Evolutionary conservation across 495 filamentous ascomycete genomes (phyloP).

Genomic region (Paragyromitra xinjiangensis): DNA sequence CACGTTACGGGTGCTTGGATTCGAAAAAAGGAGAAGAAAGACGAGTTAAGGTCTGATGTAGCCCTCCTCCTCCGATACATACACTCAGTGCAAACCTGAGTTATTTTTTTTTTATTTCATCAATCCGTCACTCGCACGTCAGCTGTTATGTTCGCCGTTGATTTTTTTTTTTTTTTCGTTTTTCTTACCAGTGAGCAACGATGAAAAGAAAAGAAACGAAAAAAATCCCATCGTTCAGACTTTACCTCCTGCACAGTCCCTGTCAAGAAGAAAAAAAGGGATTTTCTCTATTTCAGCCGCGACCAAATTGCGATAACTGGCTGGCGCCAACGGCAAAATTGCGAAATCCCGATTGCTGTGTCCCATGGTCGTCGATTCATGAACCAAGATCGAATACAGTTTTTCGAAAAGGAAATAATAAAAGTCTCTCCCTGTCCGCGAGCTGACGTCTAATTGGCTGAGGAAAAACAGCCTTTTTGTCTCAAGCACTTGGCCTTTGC

Average conservation of each 20-base stretch:
- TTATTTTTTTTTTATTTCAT: slow-evolving; percentile 30
- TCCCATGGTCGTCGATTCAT: slow-evolving; percentile 26
- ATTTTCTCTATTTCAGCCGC: background rate
- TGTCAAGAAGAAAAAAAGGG: background rate
- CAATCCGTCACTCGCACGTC: background rate
- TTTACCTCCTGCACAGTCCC: background rate
- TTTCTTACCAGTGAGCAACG: background rate
- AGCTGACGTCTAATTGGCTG: background rate
- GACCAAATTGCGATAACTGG: background rate
- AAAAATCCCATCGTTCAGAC: background rate
- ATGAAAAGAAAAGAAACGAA: background rate
- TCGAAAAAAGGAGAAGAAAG: background rate
- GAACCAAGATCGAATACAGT: slow-evolving; percentile 28
- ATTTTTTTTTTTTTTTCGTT: slow-evolving; percentile 19
- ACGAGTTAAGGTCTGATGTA: background rate
- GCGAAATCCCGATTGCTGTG: slow-evolving; percentile 18
- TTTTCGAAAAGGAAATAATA: slow-evolving; percentile 2
- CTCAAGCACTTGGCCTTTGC: background rate
- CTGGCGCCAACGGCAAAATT: slow-evolving; percentile 1
- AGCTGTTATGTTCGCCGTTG: slow-evolving; percentile 2
- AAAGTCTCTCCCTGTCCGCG: background rate
- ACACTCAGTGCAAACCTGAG: background rate
- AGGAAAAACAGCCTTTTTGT: background rate
- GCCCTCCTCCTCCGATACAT: background rate
- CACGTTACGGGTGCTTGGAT: background rate